Percentiles rank a stretch among this genome's conserved stretches.
Evolutionary conservation across 2,329 filamentous ascomycete species (phyloP).

Genomic region (Ophiostoma quercus): DNA sequence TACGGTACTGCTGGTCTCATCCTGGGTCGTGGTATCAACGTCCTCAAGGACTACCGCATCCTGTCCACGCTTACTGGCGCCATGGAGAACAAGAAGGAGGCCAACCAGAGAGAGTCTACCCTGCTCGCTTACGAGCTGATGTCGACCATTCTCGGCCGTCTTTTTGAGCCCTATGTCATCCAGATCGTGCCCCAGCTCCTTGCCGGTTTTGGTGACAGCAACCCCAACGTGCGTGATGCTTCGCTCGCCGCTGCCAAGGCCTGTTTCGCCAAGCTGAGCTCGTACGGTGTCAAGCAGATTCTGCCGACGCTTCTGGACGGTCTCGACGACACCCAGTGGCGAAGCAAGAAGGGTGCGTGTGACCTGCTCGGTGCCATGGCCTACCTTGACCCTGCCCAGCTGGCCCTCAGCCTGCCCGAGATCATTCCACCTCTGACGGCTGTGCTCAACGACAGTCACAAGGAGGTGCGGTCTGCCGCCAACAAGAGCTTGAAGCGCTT

Average conservation of each 20-base stretch:
- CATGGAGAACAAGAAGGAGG: slow-evolving; percentile 91
- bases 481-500: slow-evolving; percentile 97
- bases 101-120: slow-evolving; percentile 80
- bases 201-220: slow-evolving; percentile 81
- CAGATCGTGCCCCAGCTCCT: slow-evolving; percentile 90
- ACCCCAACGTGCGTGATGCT: slow-evolving; percentile 82
- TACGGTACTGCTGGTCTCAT: slow-evolving; percentile 92
- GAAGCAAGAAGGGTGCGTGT: slow-evolving; percentile 96
- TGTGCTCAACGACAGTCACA: slow-evolving; percentile 95
- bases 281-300: slow-evolving; percentile 92
- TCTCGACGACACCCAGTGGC: slow-evolving; percentile 92
- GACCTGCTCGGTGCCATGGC: slow-evolving; percentile 97
- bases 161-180: slow-evolving; percentile 96
- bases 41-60: slow-evolving; percentile 79
- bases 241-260: slow-evolving; percentile 91
- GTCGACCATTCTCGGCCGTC: slow-evolving; percentile 74
- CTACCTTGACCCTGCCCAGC: slow-evolving; percentile 91
- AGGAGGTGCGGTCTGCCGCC: slow-evolving; percentile 85
- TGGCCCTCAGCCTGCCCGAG: slow-evolving; percentile 84
- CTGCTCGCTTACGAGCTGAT: slow-evolving; percentile 88
- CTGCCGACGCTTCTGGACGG: slow-evolving; percentile 86
- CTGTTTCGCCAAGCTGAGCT: slow-evolving; percentile 88
- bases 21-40: slow-evolving; percentile 75
- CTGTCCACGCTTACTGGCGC: slow-evolving; percentile 74
- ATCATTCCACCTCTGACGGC: slow-evolving; percentile 94